Percentiles rank a stretch among this genome's conserved stretches.
Evolutionary conservation across 1,284 basidiomycete genomes (phyloP).

Genomic region (Salmacisia buchloeana): DNA sequence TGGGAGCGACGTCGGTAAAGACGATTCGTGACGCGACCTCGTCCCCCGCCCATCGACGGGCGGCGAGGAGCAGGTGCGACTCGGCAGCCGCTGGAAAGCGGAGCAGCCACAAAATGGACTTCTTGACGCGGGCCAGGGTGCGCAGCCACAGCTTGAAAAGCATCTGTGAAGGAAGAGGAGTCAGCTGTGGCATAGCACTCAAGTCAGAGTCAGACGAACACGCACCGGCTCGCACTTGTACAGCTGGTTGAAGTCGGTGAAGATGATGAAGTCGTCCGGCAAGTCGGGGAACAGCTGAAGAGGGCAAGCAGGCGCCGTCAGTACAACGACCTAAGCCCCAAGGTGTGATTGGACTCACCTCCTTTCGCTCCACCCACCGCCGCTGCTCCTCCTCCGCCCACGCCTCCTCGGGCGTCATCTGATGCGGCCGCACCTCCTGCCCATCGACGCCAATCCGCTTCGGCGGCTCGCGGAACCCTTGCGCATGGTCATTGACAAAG

Average conservation of each 20-base stretch:
- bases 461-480: conserved; percentile 53
- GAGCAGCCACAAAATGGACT: conserved; percentile 62
- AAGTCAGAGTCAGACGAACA: background rate
- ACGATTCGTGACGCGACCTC: conserved; percentile 59
- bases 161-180: conserved; percentile 29
- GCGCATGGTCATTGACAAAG: conserved; percentile 63
- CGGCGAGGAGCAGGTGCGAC: conserved; percentile 57
- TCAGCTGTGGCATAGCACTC: background rate
- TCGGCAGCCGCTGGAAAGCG: conserved; percentile 62
- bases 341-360: background rate
- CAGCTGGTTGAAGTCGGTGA: conserved; percentile 64
- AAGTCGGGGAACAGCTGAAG: conserved; percentile 55
- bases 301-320: conserved; percentile 23
- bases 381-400: conserved; percentile 58
- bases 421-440: background rate
- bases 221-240: conserved; percentile 44
- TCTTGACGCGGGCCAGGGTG: conserved; percentile 57
- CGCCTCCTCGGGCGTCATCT: conserved; percentile 34
- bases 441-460: background rate
- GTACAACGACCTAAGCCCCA: background rate
- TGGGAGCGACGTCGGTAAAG: conserved; percentile 61
- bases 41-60: conserved; percentile 57
- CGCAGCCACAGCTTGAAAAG: conserved; percentile 61
- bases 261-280: conserved; percentile 56
- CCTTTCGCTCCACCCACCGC: conserved; percentile 54